These are phyloP conservation scores for Fusarium sp. DNA, from an alignment of 2,329 filamentous ascomycete species.

Conservation along the genomic window DNA sequence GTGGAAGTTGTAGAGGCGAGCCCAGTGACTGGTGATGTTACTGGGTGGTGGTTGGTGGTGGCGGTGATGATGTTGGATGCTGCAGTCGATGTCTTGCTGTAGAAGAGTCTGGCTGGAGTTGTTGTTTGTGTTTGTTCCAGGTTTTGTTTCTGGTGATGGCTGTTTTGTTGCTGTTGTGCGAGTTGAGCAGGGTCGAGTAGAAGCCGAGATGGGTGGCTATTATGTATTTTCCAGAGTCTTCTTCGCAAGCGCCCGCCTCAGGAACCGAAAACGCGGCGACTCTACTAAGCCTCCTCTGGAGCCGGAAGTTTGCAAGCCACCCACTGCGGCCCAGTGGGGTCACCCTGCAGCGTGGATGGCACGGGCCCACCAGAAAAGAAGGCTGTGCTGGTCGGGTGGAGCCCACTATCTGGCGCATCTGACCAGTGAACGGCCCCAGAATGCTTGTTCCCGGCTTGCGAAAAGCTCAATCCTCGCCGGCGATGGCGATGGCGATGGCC, in stretches of 20 bases:
- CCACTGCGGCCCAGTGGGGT: conserved; percentile 14
- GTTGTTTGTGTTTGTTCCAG: conserved; percentile 1
- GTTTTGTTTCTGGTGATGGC: conserved; percentile 11
- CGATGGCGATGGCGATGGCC: conserved; percentile 43
- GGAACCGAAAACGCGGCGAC: conserved; percentile 31
- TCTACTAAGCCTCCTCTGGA: conserved; percentile 25
- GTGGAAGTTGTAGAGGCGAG: conserved; percentile 19
- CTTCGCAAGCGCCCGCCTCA: conserved; percentile 25
- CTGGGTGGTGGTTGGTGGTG: not conserved
- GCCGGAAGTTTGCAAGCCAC: not conserved
- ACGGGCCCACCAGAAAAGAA: conserved; percentile 7
- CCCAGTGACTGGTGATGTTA: conserved; percentile 6
- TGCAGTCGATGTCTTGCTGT: conserved; percentile 28
- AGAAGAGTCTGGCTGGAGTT: not conserved
- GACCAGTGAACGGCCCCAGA: conserved; percentile 18
- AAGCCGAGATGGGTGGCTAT: conserved; percentile 32
- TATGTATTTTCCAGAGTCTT: conserved; percentile 33
- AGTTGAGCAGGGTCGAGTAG: conserved; percentile 15
- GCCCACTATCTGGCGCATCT: conserved; percentile 21
- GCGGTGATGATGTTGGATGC: conserved; percentile 10
- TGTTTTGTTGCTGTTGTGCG: not conserved
- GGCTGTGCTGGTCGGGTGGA: conserved; percentile 33
- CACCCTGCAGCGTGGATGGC: not conserved
- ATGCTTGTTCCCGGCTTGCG: conserved; percentile 13
- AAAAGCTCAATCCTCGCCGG: not conserved